These are phyloP conservation scores for Plasmodium knowlesi DNA, from an alignment of 169 alveolate genomes.

Conservation along the genomic window DNA sequence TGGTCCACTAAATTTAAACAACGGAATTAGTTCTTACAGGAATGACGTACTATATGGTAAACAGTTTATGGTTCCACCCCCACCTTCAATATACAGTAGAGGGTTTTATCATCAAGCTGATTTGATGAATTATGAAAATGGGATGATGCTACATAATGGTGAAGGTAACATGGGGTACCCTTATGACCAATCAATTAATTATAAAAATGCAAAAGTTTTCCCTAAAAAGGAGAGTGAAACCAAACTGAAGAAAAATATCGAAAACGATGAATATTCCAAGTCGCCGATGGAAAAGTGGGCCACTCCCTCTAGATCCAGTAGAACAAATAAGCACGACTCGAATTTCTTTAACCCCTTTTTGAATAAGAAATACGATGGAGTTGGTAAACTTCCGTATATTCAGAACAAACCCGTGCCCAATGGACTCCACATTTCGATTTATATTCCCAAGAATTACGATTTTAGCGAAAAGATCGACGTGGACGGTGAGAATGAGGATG, in stretches of 20 bases:
- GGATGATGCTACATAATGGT: not conserved
- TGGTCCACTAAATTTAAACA: not conserved
- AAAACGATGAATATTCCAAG: not conserved
- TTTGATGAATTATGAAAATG: conserved; percentile 15
- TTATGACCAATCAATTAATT: not conserved
- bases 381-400: conserved; percentile 61
- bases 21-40: not conserved
- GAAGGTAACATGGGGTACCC: not conserved
- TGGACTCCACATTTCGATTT: conserved; percentile 54
- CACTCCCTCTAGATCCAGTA: not conserved
- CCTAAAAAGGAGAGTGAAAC: not conserved
- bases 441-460: conserved; percentile 42
- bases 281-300: not conserved
- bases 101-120: conserved; percentile 6
- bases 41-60: not conserved
- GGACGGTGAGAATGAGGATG: not conserved
- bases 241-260: not conserved
- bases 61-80: not conserved
- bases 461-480: not conserved
- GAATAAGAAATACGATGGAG: conserved; percentile 71
- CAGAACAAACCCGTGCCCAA: conserved; percentile 69
- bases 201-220: not conserved
- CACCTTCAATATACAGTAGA: not conserved
- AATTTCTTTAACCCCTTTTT: conserved; percentile 59
- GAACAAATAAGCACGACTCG: conserved; percentile 25